phyloP scores from a whole-genome alignment of 1,284 basidiomycete genomes.

The Schizophyllum amplum region DNA sequence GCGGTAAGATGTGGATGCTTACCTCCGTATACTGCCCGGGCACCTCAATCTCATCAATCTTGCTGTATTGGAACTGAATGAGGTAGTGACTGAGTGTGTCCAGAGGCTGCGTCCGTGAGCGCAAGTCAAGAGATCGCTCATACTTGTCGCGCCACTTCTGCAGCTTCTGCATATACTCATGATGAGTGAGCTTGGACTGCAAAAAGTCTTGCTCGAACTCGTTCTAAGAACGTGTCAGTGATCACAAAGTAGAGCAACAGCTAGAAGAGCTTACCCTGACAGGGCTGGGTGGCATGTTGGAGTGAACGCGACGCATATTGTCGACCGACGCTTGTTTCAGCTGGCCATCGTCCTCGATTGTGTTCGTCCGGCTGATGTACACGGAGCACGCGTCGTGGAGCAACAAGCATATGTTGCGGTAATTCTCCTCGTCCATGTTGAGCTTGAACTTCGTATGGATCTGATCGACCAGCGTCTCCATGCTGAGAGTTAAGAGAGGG shows the following conservation, averaged over 20 bases:
- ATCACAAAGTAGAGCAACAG: slow-evolving; percentile 1
- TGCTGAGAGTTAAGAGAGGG: slow-evolving; percentile 88
- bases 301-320: slow-evolving; percentile 70
- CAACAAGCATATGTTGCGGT: slow-evolving; percentile 84
- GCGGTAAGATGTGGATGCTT: slow-evolving; percentile 18
- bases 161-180: slow-evolving; percentile 85
- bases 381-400: slow-evolving; percentile 68
- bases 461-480: slow-evolving; percentile 98
- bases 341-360: slow-evolving; percentile 71
- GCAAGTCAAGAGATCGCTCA: slow-evolving; percentile 77
- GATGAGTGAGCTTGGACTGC: slow-evolving; percentile 70
- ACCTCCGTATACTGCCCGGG: slow-evolving; percentile 98
- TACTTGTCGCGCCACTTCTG: slow-evolving; percentile 94
- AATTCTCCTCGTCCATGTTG: slow-evolving; percentile 89
- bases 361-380: slow-evolving; percentile 63
- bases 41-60: slow-evolving; percentile 97
- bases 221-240: slow-evolving; percentile 37
- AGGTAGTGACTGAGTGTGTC: slow-evolving; percentile 91
- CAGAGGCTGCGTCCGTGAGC: slow-evolving; percentile 82
- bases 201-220: slow-evolving; percentile 94
- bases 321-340: slow-evolving; percentile 48
- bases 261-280: slow-evolving; percentile 44
- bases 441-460: slow-evolving; percentile 90
- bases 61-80: slow-evolving; percentile 96
- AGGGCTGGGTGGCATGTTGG: slow-evolving; percentile 51